Conservation (phyloP, 192 early-diverging fungal genomes). For the Mortierella hygrophila region DNA sequence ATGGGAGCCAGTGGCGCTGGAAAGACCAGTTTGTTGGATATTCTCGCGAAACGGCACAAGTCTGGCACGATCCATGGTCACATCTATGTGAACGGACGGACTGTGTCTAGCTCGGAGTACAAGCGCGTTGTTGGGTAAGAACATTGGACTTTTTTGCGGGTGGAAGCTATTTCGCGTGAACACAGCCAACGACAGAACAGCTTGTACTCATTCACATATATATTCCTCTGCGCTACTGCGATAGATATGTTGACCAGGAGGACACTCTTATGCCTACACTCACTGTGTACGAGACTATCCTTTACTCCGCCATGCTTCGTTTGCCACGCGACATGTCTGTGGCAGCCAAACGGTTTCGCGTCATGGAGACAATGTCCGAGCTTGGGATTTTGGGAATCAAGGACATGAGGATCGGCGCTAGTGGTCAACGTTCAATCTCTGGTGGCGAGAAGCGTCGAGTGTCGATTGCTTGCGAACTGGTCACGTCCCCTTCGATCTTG, state of each 20-base stretch:
- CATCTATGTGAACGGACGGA: constrained; percentile 83
- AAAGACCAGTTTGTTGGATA: constrained; percentile 93
- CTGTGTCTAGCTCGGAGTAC: constrained; percentile 73
- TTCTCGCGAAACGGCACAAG: constrained; percentile 84
- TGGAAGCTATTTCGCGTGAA: not conserved
- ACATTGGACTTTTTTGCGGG: not conserved
- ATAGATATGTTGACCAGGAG: constrained; percentile 92
- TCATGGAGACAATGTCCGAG: constrained; percentile 86
- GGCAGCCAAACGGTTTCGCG: constrained; percentile 76
- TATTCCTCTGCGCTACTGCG: not conserved
- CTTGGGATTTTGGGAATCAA: constrained; percentile 88
- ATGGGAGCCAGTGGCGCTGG: constrained; percentile 95
- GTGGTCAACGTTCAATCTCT: constrained; percentile 79
- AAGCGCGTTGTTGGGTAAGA: constrained; percentile 83
- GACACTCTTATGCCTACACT: constrained; percentile 87
- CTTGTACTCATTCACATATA: not conserved
- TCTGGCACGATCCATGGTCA: constrained; percentile 77
- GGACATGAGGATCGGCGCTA: constrained; percentile 82
- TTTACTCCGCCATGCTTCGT: constrained; percentile 89
- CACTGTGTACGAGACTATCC: constrained; percentile 92
- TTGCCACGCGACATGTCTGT: constrained; percentile 80
- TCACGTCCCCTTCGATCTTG: constrained; percentile 91
- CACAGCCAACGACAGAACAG: not conserved
- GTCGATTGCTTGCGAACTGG: constrained; percentile 93
- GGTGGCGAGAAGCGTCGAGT: constrained; percentile 96